Percentiles rank a stretch among this genome's conserved stretches.
Evolutionary conservation across 2,329 filamentous ascomycete species (phyloP).

Genomic region (Thermoascus crustaceus): DNA sequence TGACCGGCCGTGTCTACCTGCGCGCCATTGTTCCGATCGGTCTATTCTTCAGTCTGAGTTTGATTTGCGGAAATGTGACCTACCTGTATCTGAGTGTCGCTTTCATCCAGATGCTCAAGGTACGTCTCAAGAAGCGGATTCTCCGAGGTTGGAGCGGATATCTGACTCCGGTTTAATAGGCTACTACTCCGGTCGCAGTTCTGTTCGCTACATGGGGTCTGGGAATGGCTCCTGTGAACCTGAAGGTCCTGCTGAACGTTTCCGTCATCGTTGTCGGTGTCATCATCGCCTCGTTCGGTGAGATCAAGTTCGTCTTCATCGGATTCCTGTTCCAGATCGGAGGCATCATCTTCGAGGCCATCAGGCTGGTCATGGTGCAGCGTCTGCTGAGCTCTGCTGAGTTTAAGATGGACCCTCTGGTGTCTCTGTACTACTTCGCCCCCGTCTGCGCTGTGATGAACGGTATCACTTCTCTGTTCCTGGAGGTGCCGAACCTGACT

Average conservation of each 20-base stretch:
- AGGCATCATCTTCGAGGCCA: constrained; percentile 72
- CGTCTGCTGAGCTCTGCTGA: constrained; percentile 68
- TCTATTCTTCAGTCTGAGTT: constrained; percentile 86
- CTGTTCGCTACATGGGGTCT: constrained; percentile 83
- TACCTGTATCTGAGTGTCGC: constrained; percentile 93
- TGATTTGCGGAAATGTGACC: constrained; percentile 94
- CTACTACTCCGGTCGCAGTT: constrained; percentile 89
- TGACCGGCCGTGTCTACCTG: constrained; percentile 89
- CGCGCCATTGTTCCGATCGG: constrained; percentile 92
- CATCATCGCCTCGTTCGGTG: constrained; percentile 85
- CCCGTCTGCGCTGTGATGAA: constrained; percentile 80
- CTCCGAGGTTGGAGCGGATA: neutral
- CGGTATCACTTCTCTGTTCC: constrained; percentile 57
- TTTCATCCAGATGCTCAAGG: constrained; percentile 99
- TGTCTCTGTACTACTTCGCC: constrained; percentile 84
- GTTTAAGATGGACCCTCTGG: constrained; percentile 82
- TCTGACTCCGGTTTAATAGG: constrained; percentile 45
- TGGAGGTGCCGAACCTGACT: constrained; percentile 60
- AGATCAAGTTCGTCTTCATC: constrained; percentile 73
- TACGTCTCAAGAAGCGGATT: constrained; percentile 41
- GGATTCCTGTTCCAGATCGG: constrained; percentile 63
- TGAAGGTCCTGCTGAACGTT: constrained; percentile 85
- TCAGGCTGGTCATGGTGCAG: constrained; percentile 78
- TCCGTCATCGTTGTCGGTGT: constrained; percentile 92
- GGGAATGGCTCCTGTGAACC: constrained; percentile 72